Evolutionary conservation across 495 filamentous ascomycete genomes (phyloP), one percentile per base, ranked within the genome.

Genomic region (Oidiodendron maius): DNA sequence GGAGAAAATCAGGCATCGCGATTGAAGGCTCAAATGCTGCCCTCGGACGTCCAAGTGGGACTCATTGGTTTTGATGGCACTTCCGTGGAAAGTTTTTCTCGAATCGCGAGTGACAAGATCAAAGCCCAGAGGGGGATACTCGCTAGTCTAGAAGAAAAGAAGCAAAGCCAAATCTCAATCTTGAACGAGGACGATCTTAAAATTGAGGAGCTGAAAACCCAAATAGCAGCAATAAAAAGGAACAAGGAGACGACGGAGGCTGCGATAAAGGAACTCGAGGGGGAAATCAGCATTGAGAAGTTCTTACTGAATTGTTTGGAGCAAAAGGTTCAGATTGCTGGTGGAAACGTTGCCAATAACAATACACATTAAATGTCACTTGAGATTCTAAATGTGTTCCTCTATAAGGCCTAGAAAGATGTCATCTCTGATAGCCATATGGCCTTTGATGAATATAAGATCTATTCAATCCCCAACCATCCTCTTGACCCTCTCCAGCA

Each of bases 401-500:
- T n/a, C n/a, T n/a, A n/a, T n/a, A n/a, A n/a, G n/a, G n/a, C n/a
- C n/a, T n/a, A n/a, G n/a, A n/a, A n/a, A n/a, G n/a, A n/a, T n/a
- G n/a, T n/a, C n/a, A n/a, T n/a, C n/a, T n/a, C n/a, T n/a, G n/a
- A n/a, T n/a, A n/a, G n/a, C n/a, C n/a, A n/a, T n/a, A n/a, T n/a
- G n/a, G n/a, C n/a, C n/a, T n/a, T n/a, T n/a, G n/a, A n/a, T n/a
- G n/a, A n/a, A n/a, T n/a, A n/a, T 12, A 5, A 30, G 12, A 30
- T 30, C 26, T 30, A 30, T 12, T 60, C 49, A 59, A 18, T 44
- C 40, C 5, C 55, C 80, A 47, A 94, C 75, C 64, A 90, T 67
- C 57, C 73, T 80, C 72, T 86, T 82, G 12, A 95, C 84, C 61
- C 80, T 87, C 65, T 89, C 84, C 45, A 96, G 65, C 55, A 98